Percentiles rank a stretch among this genome's conserved stretches.
Evolutionary conservation across 768 basidiomycete genomes (phyloP).

Genomic region (Agrocybe praecox): DNA sequence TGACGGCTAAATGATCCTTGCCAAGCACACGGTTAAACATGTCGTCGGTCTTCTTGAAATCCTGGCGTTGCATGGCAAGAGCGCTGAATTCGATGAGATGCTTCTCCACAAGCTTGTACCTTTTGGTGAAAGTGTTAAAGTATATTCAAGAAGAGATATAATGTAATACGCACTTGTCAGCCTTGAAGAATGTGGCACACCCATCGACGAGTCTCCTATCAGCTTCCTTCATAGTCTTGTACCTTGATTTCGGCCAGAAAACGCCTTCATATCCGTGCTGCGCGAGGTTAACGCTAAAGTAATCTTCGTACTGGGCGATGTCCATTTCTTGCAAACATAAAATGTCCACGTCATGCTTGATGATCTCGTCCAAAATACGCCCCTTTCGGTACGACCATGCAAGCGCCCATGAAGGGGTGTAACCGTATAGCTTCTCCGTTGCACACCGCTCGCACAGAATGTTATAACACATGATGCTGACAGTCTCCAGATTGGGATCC

Average conservation of each 20-base stretch:
- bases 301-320: slow-evolving; percentile 89
- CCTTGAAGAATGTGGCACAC: slow-evolving; percentile 95
- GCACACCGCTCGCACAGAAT: slow-evolving; percentile 93
- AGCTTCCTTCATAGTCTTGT: slow-evolving; percentile 87
- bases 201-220: slow-evolving; percentile 93
- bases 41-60: slow-evolving; percentile 97
- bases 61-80: slow-evolving; percentile 88
- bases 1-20: slow-evolving; percentile 91
- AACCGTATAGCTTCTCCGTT: slow-evolving; percentile 88
- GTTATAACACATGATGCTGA: slow-evolving; percentile 89
- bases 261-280: slow-evolving; percentile 87
- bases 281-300: slow-evolving; percentile 74
- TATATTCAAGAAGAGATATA: slow-evolving; percentile 3
- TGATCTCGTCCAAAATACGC: slow-evolving; percentile 82
- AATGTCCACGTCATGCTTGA: slow-evolving; percentile 83
- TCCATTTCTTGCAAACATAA: slow-evolving; percentile 97
- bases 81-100: slow-evolving; percentile 93
- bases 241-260: slow-evolving; percentile 90
- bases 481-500: slow-evolving; percentile 74
- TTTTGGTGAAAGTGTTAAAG: slow-evolving; percentile 30
- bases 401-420: slow-evolving; percentile 96
- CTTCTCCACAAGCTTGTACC: slow-evolving; percentile 92
- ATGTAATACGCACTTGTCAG: slow-evolving; percentile 65
- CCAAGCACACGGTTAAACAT: slow-evolving; percentile 99
- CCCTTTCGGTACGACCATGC: slow-evolving; percentile 95